phyloP scores from a whole-genome alignment of 208 protist species.

The Crithidia thermophila region DNA sequence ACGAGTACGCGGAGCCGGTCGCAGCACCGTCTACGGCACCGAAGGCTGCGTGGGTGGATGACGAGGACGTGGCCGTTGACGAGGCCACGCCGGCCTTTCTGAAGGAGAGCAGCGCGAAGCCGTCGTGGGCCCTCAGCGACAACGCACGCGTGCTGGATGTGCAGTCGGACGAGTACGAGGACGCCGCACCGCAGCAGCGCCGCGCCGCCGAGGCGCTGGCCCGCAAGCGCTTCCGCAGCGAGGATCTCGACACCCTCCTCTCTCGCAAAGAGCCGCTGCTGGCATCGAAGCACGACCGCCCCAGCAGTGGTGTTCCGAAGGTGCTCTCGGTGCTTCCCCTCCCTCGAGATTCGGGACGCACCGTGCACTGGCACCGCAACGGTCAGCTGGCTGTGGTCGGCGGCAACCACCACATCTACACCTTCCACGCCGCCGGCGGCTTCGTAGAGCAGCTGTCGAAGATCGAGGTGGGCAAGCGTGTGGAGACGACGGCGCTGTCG shows the following conservation, averaged over 20 bases:
- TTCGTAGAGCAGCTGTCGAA: slow-evolving; percentile 85
- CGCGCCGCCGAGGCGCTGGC: slow-evolving; percentile 15
- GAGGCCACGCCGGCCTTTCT: slow-evolving; percentile 42
- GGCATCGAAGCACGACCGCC: slow-evolving; percentile 49
- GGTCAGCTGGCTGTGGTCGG: slow-evolving; percentile 78
- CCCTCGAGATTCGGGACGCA: slow-evolving; percentile 67
- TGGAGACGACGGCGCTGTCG: slow-evolving; percentile 62
- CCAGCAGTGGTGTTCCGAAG: slow-evolving; percentile 40
- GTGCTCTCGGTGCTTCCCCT: slow-evolving; percentile 75
- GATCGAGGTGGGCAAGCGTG: slow-evolving; percentile 45
- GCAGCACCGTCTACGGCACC: background rate
- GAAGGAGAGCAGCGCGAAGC: slow-evolving; percentile 43
- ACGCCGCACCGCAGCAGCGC: slow-evolving; percentile 2
- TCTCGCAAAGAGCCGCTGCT: slow-evolving; percentile 80
- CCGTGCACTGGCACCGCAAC: slow-evolving; percentile 85
- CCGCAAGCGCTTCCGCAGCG: slow-evolving; percentile 75
- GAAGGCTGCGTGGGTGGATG: slow-evolving; percentile 67
- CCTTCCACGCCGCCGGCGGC: slow-evolving; percentile 79
- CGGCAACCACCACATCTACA: slow-evolving; percentile 79
- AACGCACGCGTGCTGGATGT: slow-evolving; percentile 4
- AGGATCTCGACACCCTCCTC: slow-evolving; percentile 74
- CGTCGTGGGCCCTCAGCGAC: slow-evolving; percentile 65
- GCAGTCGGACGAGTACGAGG: slow-evolving; percentile 4
- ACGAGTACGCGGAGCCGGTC: background rate
- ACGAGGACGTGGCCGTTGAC: slow-evolving; percentile 47